Evolutionary conservation across 2,329 filamentous ascomycete species (phyloP), one percentile per base, ranked within the genome.

Genomic region (Amauroascus niger): DNA sequence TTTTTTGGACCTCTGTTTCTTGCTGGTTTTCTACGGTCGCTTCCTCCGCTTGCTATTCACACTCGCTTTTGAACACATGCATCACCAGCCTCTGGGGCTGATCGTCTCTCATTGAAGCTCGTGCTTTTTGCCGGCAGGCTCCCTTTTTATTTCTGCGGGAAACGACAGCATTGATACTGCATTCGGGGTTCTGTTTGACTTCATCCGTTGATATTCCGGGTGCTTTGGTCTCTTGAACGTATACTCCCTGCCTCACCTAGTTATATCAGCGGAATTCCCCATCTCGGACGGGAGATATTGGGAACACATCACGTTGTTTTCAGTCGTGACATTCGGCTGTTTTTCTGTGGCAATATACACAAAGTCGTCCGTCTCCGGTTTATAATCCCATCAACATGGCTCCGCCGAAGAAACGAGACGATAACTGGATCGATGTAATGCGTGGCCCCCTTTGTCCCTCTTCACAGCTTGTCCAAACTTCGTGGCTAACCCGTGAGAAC

Each of bases 361-460:
- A n/a, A n/a, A n/a, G n/a, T 20, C 9, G 28, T 41, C 26, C 20
- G n/a, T 30, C 14, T 30, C 28, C 24, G 14, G n/a, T 50, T 50
- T 28, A 35, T 30, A 40, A 45, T 28, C 8, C 6, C 43, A 1
- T 43, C 30, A 39, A 7, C 32, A 55, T 55, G 56, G 28, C 50
- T 37, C 40, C 47, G 40, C 41, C 48, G 1, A 56, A 50, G 41
- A 53, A 49, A 33, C 48, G 58, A 50, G 58, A 60, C 32, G 59
- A 58, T 48, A 61, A 61, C 55, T 61, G 59, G 59, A 55, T 61
- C 18, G 59, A 61, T 55, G 59, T 61, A 57, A 35, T 52, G n/a
- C 16, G 11, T 24, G 5, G 2, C 26, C 22, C 43, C 33, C 16
- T 22, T n/a, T n/a, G n/a, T n/a, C n/a, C n/a, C 22, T 14, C 28